Evolutionary conservation across 1,284 basidiomycete genomes (phyloP).

Genomic region (Microbotryum scabiosae): DNA sequence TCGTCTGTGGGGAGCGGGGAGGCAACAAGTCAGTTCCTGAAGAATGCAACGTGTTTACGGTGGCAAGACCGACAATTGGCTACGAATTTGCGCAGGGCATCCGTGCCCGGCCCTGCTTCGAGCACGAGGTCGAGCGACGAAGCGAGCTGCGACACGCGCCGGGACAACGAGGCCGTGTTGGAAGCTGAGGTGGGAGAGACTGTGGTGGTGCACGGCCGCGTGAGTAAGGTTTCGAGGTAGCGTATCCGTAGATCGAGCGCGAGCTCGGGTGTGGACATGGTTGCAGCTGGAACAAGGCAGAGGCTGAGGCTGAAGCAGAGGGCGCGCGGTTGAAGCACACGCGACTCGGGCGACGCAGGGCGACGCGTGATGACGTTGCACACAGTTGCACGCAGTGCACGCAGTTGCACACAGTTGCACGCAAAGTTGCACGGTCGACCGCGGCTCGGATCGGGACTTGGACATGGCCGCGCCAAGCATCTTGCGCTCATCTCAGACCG

Average conservation of each 20-base stretch:
- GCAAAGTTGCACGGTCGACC: no score
- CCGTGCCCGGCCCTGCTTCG: constrained; percentile 21
- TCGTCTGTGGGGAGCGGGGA: constrained; percentile 25
- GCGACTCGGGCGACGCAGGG: no score
- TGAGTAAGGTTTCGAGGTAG: constrained; percentile 32
- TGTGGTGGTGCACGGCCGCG: background rate
- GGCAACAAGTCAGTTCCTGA: background rate
- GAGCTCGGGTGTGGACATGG: constrained; percentile 8
- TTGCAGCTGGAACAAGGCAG: no score
- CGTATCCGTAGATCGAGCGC: constrained; percentile 33
- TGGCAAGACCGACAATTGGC: constrained; percentile 25
- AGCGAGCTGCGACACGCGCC: constrained; percentile 20
- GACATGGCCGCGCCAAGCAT: no score
- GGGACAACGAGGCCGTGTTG: constrained; percentile 16
- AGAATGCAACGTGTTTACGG: background rate
- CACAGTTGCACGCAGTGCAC: no score
- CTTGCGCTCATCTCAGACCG: no score
- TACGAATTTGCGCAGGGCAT: constrained; percentile 33
- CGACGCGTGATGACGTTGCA: no score
- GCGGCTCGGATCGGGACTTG: no score
- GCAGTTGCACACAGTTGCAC: no score
- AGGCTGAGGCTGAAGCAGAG: no score
- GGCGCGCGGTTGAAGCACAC: no score
- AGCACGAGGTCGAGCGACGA: constrained; percentile 20
- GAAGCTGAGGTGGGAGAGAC: background rate